phyloP scores from a whole-genome alignment of 345 rosid species.

The Bruguiera parviflora region DNA sequence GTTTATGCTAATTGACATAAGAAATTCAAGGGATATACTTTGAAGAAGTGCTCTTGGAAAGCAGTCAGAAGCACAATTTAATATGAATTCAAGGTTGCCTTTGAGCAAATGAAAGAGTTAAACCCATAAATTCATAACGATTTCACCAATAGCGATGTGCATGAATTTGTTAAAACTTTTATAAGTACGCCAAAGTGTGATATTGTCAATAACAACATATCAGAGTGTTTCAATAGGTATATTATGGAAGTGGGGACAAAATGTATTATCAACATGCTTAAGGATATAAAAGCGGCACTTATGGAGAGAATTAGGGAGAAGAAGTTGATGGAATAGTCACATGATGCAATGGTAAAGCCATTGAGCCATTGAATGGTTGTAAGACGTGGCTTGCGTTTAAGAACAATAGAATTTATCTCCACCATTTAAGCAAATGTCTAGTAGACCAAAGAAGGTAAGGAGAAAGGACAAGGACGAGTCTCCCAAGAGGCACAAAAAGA shows the following conservation, averaged over 20 bases:
- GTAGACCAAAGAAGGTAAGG: background rate
- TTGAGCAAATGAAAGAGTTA: no score
- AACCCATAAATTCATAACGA: no score
- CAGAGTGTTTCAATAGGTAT: no score
- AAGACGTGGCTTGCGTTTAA: background rate
- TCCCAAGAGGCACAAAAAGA: background rate
- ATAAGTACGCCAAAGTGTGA: no score
- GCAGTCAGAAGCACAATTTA: background rate
- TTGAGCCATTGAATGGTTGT: background rate
- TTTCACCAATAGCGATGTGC: no score
- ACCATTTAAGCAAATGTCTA: background rate
- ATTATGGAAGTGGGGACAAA: no score
- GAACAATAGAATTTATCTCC: background rate
- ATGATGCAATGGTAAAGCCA: background rate
- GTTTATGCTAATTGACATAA: background rate
- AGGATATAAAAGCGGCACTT: no score
- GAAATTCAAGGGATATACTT: no score
- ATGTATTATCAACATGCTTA: no score
- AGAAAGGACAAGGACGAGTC: background rate
- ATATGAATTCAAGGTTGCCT: no score
- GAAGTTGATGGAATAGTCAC: background rate
- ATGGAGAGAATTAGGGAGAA: background rate
- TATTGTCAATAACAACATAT: no score
- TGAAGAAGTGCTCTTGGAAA: background rate
- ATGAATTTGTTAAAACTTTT: no score